Conservation (phyloP, 2,329 filamentous ascomycete species). For the Penicillium decumbens region DNA sequence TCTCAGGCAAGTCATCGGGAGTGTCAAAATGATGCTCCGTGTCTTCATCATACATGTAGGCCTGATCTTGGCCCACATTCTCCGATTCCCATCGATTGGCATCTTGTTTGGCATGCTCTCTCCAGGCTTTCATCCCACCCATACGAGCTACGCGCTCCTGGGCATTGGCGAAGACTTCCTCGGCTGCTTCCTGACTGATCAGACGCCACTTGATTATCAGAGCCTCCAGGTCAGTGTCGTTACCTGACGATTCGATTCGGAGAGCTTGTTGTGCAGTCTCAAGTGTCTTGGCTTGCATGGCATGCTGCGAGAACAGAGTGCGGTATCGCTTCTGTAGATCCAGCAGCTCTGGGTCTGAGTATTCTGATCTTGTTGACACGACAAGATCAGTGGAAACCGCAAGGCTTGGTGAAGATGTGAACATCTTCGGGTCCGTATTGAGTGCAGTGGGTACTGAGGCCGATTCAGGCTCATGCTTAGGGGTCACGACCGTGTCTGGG, state of each 20-base stretch:
- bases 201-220: conserved; percentile 59
- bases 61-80: conserved; percentile 24
- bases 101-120: conserved; percentile 45
- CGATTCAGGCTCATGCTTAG: not conserved
- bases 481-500: not conserved
- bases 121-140: conserved; percentile 59
- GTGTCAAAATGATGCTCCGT: conserved; percentile 30
- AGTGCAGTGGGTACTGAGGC: not conserved
- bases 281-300: conserved; percentile 39
- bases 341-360: conserved; percentile 25
- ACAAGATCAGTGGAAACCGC: conserved; percentile 6
- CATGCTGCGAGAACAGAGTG: conserved; percentile 30
- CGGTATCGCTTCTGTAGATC: conserved; percentile 37
- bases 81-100: conserved; percentile 36
- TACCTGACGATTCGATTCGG: conserved; percentile 44
- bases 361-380: conserved; percentile 9
- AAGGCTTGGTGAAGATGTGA: conserved; percentile 4
- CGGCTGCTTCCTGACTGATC: conserved; percentile 59
- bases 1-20: conserved; percentile 4
- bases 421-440: conserved; percentile 3
- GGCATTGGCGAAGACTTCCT: conserved; percentile 61
- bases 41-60: conserved; percentile 28
- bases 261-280: conserved; percentile 52
- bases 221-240: conserved; percentile 53
- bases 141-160: conserved; percentile 58